phyloP scores from a whole-genome alignment of 768 basidiomycete species.

The Brasilioporus rufonigricans region DNA sequence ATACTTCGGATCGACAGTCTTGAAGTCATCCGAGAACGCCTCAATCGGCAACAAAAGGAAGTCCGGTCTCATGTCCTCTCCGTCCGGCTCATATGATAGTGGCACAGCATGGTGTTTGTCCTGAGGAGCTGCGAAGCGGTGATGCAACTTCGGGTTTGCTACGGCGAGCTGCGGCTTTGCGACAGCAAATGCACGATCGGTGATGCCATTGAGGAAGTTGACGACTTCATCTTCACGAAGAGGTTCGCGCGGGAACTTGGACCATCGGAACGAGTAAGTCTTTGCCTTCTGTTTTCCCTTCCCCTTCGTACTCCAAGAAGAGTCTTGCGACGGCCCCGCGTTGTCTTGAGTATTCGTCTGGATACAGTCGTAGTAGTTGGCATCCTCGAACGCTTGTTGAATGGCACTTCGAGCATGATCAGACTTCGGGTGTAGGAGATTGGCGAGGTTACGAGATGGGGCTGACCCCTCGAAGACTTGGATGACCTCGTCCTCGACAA shows the following conservation, averaged over 20 bases:
- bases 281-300: background rate
- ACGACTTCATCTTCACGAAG: slow-evolving; percentile 4
- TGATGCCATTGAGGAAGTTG: slow-evolving; percentile 5
- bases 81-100: background rate
- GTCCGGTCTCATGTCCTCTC: background rate
- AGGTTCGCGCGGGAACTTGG: slow-evolving; percentile 1
- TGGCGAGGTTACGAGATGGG: background rate
- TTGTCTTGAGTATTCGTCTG: background rate
- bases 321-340: background rate
- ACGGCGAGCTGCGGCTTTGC: background rate
- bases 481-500: background rate
- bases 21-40: slow-evolving; percentile 1
- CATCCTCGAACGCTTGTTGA: slow-evolving; percentile 5
- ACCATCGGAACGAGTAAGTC: slow-evolving; percentile 4
- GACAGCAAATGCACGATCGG: slow-evolving; percentile 7
- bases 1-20: background rate
- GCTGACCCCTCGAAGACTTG: background rate
- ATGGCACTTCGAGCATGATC: background rate
- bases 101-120: background rate
- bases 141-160: background rate
- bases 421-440: background rate
- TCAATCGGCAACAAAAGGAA: background rate
- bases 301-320: background rate
- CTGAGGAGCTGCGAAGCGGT: slow-evolving; percentile 4
- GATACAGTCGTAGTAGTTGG: background rate